Base-by-base conservation (phyloP, 371 early-diverging fungal species). In the Mucor saturninus region DNA sequence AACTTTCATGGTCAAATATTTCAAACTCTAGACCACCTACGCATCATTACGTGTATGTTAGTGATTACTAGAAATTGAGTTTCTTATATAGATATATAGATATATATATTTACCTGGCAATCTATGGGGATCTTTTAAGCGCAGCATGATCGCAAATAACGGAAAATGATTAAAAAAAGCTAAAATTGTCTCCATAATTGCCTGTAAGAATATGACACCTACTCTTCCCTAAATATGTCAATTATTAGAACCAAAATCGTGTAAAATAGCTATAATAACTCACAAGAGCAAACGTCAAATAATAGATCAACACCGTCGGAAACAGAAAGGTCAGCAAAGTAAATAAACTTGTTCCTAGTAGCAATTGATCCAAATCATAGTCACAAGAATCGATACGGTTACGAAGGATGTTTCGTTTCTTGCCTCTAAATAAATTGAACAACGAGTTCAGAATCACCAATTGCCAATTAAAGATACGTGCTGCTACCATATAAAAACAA, bases 111-210 rank as follows among this genome's bases (percentile, higher is more conserved):
- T 21, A 21, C 21, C 94, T 38, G 98, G 97, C 37, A 98, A 73
- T 63, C 95, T 83, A 32, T 80, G 87, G 0, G 96, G 95, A 62
- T 96, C 95, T 62, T 94, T 93, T 48, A 95, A 58, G 14, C 97
- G 83, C 45, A 95, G 69, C 88, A 94, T 87, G 26, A 96, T 83
- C 32, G 94, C 95, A 79, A 97, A 96, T 13, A 96, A 68, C 9
- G 98, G 98, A 56, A 95, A 95, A 69, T 97, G 96, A 69, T 98
- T 97, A 48, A 98, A 77, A 38, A 95, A 83, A 0, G 94, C 95
- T 21, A 98, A 73, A 0, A 92, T 42, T 3, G 93, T 90, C 67
- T 96, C 95, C 79, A 93, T 77, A 7, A 87, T 69, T 0, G 90
- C 93, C 60, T 95, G 95, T 5, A 91, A 74, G 58, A 87, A 80